A percentile compares a stretch with the other conserved stretches of the same genome.
These are phyloP conservation scores for Camillea tinctor DNA, from an alignment of 2,329 filamentous ascomycete genomes.

Conservation along the genomic window DNA sequence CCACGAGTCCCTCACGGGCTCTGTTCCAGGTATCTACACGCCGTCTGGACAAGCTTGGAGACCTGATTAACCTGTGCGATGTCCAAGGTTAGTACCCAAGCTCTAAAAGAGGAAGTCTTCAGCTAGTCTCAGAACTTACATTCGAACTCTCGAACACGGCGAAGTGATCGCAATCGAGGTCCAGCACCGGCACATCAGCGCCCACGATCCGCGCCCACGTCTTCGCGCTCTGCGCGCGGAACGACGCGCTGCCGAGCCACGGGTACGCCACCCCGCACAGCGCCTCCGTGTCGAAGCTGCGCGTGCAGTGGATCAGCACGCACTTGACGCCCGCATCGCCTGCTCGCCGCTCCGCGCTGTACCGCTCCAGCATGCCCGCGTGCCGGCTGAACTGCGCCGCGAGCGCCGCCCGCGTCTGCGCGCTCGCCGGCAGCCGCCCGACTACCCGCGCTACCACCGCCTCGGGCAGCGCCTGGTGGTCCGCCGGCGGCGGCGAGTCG, in stretches of 20 bases:
- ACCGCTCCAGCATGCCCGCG: constrained; percentile 11
- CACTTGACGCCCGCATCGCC: constrained; percentile 8
- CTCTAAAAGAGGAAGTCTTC: too few relatives aligned
- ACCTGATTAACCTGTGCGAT: constrained; percentile 9
- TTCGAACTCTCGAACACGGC: constrained; percentile 23
- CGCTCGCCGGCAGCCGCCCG: constrained; percentile 3
- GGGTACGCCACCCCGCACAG: constrained; percentile 22
- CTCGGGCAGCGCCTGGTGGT: constrained; percentile 46
- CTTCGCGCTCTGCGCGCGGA: constrained; percentile 4
- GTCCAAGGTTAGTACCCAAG: background rate
- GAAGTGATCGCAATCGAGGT: constrained; percentile 32
- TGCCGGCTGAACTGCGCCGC: constrained; percentile 9
- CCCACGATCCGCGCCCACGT: constrained; percentile 27
- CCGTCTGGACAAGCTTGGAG: constrained; percentile 1
- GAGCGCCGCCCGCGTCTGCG: background rate
- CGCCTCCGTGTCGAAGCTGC: constrained; percentile 19
- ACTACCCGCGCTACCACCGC: constrained; percentile 16
- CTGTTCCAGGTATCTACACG: background rate
- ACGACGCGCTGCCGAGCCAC: constrained; percentile 14
- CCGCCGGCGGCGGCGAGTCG: constrained; percentile 43
- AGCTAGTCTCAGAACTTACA: too few relatives aligned
- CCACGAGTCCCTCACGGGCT: background rate
- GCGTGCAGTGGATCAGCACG: constrained; percentile 21
- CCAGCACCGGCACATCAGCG: constrained; percentile 20
- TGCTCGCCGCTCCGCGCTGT: background rate